These are phyloP conservation scores for Penicillium sp. DNA, from an alignment of 2,329 filamentous ascomycete species.

Conservation along the genomic window DNA sequence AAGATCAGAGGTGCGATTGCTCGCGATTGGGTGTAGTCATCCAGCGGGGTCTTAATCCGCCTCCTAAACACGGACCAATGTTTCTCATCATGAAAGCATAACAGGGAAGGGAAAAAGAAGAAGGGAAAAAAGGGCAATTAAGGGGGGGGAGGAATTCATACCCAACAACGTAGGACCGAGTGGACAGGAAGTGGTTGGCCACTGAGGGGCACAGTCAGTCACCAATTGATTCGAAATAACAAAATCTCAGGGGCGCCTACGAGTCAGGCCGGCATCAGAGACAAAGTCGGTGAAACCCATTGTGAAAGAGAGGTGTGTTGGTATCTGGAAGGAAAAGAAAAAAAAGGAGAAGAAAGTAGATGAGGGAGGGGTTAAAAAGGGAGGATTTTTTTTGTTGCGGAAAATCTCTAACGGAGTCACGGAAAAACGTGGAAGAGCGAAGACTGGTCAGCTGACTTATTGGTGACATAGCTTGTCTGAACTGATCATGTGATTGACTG, in stretches of 20 bases:
- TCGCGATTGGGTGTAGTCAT: constrained; percentile 75
- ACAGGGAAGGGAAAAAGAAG: constrained; percentile 17
- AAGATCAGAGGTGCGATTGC: constrained; percentile 72
- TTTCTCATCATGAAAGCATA: constrained; percentile 68
- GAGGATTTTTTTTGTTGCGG: constrained; percentile 27
- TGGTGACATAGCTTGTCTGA: constrained; percentile 29
- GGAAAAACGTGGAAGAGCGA: constrained; percentile 20
- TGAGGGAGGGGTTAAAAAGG: constrained; percentile 32
- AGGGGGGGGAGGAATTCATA: constrained; percentile 49
- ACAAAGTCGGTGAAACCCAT: constrained; percentile 69
- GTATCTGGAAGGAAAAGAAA: constrained; percentile 19
- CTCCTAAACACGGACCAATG: constrained; percentile 96
- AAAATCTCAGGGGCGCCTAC: constrained; percentile 45
- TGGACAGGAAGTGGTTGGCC: constrained; percentile 49
- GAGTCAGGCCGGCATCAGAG: constrained; percentile 60
- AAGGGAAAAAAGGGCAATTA: constrained; percentile 14
- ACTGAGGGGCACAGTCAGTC: constrained; percentile 39
- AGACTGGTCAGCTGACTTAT: constrained; percentile 3
- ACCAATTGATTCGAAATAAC: constrained; percentile 21
- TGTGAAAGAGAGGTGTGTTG: constrained; percentile 32
- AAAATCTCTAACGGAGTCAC: constrained; percentile 10
- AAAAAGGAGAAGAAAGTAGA: constrained; percentile 24
- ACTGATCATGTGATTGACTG: constrained; percentile 7
- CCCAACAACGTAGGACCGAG: constrained; percentile 79
- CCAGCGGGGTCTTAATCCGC: constrained; percentile 84